Base-by-base conservation (phyloP, 106 monocot species). In the Posidonia australis region DNA sequence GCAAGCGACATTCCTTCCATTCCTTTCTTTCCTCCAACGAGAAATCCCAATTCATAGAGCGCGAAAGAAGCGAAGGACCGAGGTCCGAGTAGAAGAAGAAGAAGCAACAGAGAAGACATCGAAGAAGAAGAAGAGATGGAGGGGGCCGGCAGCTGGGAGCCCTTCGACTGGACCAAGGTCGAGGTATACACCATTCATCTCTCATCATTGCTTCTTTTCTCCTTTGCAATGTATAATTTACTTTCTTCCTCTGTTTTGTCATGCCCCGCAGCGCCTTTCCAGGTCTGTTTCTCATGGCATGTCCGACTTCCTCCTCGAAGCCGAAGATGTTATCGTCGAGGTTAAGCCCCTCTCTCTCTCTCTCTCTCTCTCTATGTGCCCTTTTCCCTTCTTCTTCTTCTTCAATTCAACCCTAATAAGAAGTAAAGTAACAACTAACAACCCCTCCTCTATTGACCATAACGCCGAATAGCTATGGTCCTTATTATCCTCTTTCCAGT, bases 151-250 rank as follows among this genome's bases (percentile, higher is more conserved):
- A 80, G 72, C 48, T 92, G 87, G 86, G 79, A 92, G 58, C 77
- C 73, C 74, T 78, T 92, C 53, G 91, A 92, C 51, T 86, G 86
- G 86, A 92, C 84, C 69, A 81, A 92, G 51, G 59, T 76, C 62
- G 81, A 81, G 63, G 91, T 84, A 45, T 0, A 6, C 45, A 43
- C 19, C 4, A 20, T 45, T 29, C 22, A 28, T 55, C 20, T 48
- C 52, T 46, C 20, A 7, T 11, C 5, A 21, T 26, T 26, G 24
- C 22, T 9, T 13, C 12, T 13, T 9, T 11, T 22, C 44, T 64
- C 63, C 43, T 46, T 1, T 61, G 13, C 61, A 26, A 14, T 16
- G 17, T 29, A 28, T 53, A 46, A 30, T 30, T 52, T 46, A 1
- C 46, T 58, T 58, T 46, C 25, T 22, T 23, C 36, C 44, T 16